A percentile compares a stretch with the other conserved stretches of the same genome.
Evolutionary conservation across 176 grass and related monocot species (phyloP).

Genomic region (Triticum urartu): DNA sequence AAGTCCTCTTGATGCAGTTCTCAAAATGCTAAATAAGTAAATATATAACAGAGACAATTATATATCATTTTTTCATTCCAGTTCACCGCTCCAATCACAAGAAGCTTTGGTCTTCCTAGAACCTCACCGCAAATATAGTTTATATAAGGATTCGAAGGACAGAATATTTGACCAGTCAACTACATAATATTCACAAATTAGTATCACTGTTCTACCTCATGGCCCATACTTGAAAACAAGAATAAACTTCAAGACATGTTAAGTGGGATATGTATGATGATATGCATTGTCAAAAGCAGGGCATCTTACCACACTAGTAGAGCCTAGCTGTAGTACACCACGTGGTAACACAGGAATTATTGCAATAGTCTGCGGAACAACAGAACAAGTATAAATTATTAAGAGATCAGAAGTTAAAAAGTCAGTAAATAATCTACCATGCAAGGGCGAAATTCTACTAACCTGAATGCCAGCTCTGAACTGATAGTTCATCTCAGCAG

Average conservation of each 20-base stretch:
- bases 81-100: constrained; percentile 20
- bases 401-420: not conserved
- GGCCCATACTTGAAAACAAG: constrained; percentile 19
- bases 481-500: constrained; percentile 63
- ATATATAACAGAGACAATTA: not conserved
- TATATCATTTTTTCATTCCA: constrained; percentile 1
- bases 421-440: constrained; percentile 14
- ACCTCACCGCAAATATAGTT: constrained; percentile 28
- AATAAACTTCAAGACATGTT: constrained; percentile 38
- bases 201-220: not conserved
- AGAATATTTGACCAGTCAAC: constrained; percentile 49
- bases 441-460: not conserved
- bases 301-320: constrained; percentile 62
- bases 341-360: constrained; percentile 76
- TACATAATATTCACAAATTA: constrained; percentile 34
- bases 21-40: not conserved
- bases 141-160: constrained; percentile 34
- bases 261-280: constrained; percentile 21
- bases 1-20: not conserved
- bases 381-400: constrained; percentile 41
- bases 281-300: constrained; percentile 28
- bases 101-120: constrained; percentile 24
- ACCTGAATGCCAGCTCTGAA: constrained; percentile 68
- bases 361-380: constrained; percentile 64
- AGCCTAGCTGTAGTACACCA: constrained; percentile 74